Conservation (phyloP, 108 stramenopile genomes). For the Chaetoceros muelleri region DNA sequence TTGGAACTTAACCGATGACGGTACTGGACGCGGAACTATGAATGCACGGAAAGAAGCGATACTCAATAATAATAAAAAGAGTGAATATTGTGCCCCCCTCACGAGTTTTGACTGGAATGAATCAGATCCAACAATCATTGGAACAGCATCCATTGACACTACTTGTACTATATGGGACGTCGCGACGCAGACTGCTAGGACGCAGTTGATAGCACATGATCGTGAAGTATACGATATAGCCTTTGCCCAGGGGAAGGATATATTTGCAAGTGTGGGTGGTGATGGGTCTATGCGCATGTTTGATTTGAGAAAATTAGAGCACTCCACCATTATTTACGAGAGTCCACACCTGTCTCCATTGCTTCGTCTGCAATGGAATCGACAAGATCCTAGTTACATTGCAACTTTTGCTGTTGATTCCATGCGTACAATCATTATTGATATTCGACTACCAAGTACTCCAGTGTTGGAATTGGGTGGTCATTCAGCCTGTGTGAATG, state of each 20-base stretch:
- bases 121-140: conserved; percentile 74
- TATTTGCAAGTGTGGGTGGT: conserved; percentile 95
- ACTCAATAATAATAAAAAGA: conserved; percentile 93
- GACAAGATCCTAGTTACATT: conserved; percentile 97
- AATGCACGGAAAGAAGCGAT: conserved; percentile 70
- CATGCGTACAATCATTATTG: conserved; percentile 75
- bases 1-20: conserved; percentile 73
- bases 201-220: conserved; percentile 99
- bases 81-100: conserved; percentile 95
- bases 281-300: conserved; percentile 97
- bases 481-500: conserved; percentile 88
- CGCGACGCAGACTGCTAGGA: conserved; percentile 61
- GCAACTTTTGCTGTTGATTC: conserved; percentile 90
- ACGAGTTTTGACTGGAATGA: conserved; percentile 98
- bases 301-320: conserved; percentile 91
- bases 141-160: conserved; percentile 92
- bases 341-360: conserved; percentile 84
- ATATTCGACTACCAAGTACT: conserved; percentile 82
- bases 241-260: conserved; percentile 86
- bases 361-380: conserved; percentile 95
- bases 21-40: conserved; percentile 22
- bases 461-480: conserved; percentile 78
- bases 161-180: conserved; percentile 99
- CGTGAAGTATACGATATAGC: conserved; percentile 98
- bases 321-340: conserved; percentile 97